Percentiles rank a stretch among this genome's conserved stretches.
These are phyloP conservation scores for Bisporella sp. DNA, from an alignment of 2,329 filamentous ascomycete species.

Conservation along the genomic window DNA sequence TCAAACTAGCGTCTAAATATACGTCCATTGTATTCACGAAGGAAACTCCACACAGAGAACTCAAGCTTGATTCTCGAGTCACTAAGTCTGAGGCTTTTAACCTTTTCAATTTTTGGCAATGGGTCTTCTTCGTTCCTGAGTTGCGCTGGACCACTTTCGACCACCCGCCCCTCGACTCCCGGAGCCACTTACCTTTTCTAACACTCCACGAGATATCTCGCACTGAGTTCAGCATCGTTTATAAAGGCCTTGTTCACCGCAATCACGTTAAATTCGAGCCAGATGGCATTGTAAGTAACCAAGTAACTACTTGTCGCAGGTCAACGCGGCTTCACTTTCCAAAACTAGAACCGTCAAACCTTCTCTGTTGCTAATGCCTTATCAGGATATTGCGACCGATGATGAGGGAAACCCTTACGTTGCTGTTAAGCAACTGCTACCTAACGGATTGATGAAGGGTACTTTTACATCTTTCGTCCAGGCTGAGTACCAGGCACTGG, in stretches of 20 bases:
- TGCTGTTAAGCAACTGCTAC: slow-evolving; percentile 2
- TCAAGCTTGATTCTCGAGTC: neutral
- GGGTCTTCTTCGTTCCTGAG: neutral
- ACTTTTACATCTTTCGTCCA: neutral
- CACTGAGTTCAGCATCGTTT: slow-evolving; percentile 3
- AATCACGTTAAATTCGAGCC: neutral
- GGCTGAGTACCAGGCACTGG: slow-evolving; percentile 1
- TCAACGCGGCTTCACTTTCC: neutral
- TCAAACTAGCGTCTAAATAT: neutral
- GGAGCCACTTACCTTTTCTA: slow-evolving; percentile 1
- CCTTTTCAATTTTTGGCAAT: neutral
- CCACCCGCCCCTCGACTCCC: neutral
- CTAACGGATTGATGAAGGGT: neutral
- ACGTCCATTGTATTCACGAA: slow-evolving; percentile 1
- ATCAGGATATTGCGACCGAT: slow-evolving; percentile 2
- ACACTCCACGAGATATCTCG: slow-evolving; percentile 1
- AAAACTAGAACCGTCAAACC: neutral
- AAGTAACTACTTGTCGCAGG: neutral
- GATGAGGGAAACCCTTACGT: neutral
- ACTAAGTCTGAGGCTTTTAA: neutral
- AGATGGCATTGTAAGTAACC: slow-evolving; percentile 2
- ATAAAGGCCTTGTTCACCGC: neutral
- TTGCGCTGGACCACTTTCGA: neutral
- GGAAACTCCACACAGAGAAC: neutral
- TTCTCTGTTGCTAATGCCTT: neutral